Conservation (phyloP, 139 green algal genomes). For the Tetradesmus lagerheimii region DNA sequence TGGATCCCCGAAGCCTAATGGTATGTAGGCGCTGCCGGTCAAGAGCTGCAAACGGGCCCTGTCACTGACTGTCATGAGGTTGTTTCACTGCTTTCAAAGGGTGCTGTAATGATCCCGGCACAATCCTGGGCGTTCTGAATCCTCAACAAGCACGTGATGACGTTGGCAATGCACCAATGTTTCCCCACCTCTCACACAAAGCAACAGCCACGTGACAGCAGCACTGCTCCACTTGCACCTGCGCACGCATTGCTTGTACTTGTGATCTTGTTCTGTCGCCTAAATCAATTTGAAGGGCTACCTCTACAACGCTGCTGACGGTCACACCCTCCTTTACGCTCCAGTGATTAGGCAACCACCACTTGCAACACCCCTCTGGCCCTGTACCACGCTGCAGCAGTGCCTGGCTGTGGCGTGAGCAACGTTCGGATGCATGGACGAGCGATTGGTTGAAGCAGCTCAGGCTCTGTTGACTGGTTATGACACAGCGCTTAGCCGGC, state of each 20-base stretch:
- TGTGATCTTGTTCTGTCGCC: background rate
- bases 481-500: conserved; percentile 57
- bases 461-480: conserved; percentile 67
- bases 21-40: background rate
- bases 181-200: background rate
- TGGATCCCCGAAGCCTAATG: background rate
- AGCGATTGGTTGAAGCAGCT: conserved; percentile 47
- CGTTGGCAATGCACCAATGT: background rate
- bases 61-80: background rate
- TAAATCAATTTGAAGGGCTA: too few relatives aligned
- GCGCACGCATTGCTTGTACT: background rate
- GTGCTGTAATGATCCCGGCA: background rate
- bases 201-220: background rate
- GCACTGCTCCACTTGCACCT: background rate
- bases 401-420: too few relatives aligned
- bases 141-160: background rate
- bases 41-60: background rate
- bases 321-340: background rate
- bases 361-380: background rate
- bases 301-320: too few relatives aligned
- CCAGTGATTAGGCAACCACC: background rate
- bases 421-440: conserved; percentile 15
- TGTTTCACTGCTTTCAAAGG: background rate
- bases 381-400: background rate
- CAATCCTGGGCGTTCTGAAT: background rate